Conservation (phyloP, 371 early-diverging fungal genomes). For the Apophysomyces variabilis region DNA sequence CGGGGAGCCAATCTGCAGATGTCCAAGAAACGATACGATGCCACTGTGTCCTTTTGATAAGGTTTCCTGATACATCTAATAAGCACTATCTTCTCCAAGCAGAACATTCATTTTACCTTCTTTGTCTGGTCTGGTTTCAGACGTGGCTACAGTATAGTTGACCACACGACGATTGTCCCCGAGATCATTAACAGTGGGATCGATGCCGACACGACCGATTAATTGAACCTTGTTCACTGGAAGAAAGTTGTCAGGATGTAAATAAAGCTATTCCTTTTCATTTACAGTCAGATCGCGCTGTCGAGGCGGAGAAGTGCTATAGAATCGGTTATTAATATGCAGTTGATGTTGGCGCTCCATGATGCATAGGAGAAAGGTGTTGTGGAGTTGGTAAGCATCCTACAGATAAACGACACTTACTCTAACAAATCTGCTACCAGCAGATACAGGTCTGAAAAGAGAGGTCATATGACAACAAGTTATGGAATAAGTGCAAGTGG, state of each 20-base stretch:
- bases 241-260: not conserved
- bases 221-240: slow-evolving; percentile 61
- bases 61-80: slow-evolving; percentile 39
- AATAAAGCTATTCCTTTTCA: not conserved
- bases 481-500: too few species aligned
- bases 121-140: slow-evolving; percentile 57
- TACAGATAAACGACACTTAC: not conserved
- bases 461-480: not conserved
- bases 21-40: slow-evolving; percentile 61
- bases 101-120: slow-evolving; percentile 41
- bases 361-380: too few species aligned
- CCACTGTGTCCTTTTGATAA: slow-evolving; percentile 66
- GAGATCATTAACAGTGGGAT: slow-evolving; percentile 47
- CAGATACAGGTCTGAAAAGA: slow-evolving; percentile 3
- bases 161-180: slow-evolving; percentile 49
- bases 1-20: slow-evolving; percentile 43
- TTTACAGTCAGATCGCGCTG: slow-evolving; percentile 3
- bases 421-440: slow-evolving; percentile 2
- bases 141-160: slow-evolving; percentile 64
- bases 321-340: not conserved
- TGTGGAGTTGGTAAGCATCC: too few species aligned
- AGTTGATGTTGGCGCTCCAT: too few species aligned
- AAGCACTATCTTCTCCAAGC: not conserved
- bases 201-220: slow-evolving; percentile 61
- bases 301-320: slow-evolving; percentile 4